Evolutionary conservation across 2,329 filamentous ascomycete species (phyloP), one percentile per base, ranked within the genome.

Genomic region (Apiospora koreana): DNA sequence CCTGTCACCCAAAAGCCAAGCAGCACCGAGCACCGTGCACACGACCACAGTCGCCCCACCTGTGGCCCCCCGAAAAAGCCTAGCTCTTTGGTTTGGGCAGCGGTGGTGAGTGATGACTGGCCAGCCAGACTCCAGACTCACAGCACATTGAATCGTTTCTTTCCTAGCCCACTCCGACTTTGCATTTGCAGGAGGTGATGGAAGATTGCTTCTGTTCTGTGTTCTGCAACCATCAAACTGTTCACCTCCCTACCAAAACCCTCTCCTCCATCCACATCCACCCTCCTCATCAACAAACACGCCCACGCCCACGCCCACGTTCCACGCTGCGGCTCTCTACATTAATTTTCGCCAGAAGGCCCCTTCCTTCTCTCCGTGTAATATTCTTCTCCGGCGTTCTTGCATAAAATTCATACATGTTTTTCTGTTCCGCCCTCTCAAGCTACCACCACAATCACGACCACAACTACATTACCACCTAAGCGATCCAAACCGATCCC

Each of bases 141-240:
- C 54, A 62, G 54, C 18, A 62, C 54, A 62, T 35, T 38, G 54
- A 38, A 38, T 62, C 28, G 54, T 62, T 62, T 62, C 54, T 62
- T 62, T 62, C 54, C 54, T 62, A 62, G 31, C 54, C 54, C 54
- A 62, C 54, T 62, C 54, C 54, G 21, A 62, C 54, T 62, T 62
- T 62, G 54, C 54, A 62, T 62, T 62, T 62, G 54, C 54, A 62
- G 54, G 54, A 62, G 54, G 54, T 62, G 54, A 62, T 62, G 54
- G 54, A 62, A 62, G 54, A 62, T 62, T 62, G 54, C 54, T 62
- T 62, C 54, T 62, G 54, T 38, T 62, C 54, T 62, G 54, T 62
- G 54, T 38, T 62, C 54, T 62, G 54, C 54, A 62, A 38, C 54
- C 54, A 62, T 62, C 54, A 62, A 62, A 62, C 31, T 38, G 54